Evolutionary conservation across 2,329 filamentous ascomycete genomes (phyloP).

Genomic region (Coniella vitis): DNA sequence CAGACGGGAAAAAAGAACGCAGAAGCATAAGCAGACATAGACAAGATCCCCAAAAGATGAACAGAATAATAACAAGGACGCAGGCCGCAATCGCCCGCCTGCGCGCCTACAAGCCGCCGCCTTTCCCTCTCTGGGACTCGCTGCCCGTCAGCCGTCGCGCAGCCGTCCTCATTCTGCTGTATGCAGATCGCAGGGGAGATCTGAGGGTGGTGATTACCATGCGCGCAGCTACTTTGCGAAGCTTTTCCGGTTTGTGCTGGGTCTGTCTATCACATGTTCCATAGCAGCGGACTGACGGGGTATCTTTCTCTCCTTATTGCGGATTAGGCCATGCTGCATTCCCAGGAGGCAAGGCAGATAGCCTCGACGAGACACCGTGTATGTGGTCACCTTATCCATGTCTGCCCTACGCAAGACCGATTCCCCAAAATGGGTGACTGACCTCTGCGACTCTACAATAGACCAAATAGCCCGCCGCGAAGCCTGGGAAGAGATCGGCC

Average conservation of each 20-base stretch:
- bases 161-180: conserved; percentile 81
- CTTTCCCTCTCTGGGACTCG: conserved; percentile 55
- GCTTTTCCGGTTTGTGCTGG: conserved; percentile 51
- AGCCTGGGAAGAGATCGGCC: conserved; percentile 87
- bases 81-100: conserved; percentile 55
- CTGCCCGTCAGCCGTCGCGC: conserved; percentile 63
- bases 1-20: conserved; percentile 1
- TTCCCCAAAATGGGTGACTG: too few relatives aligned
- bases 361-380: conserved; percentile 53
- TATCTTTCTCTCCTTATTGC: background rate
- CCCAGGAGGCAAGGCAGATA: conserved; percentile 69
- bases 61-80: conserved; percentile 22
- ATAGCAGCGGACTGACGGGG: background rate
- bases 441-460: conserved; percentile 20
- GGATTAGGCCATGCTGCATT: conserved; percentile 67
- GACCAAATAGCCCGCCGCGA: conserved; percentile 84
- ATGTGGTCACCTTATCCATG: too few relatives aligned
- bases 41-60: conserved; percentile 2
- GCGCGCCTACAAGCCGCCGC: conserved; percentile 52
- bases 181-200: conserved; percentile 75
- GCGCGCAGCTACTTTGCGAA: conserved; percentile 56
- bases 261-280: too few relatives aligned
- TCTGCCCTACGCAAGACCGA: too few relatives aligned
- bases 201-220: conserved; percentile 66
- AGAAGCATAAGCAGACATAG: conserved; percentile 18